These are phyloP conservation scores for Phyllosticta citribraziliensis DNA, from an alignment of 2,329 filamentous ascomycete species.

Conservation along the genomic window DNA sequence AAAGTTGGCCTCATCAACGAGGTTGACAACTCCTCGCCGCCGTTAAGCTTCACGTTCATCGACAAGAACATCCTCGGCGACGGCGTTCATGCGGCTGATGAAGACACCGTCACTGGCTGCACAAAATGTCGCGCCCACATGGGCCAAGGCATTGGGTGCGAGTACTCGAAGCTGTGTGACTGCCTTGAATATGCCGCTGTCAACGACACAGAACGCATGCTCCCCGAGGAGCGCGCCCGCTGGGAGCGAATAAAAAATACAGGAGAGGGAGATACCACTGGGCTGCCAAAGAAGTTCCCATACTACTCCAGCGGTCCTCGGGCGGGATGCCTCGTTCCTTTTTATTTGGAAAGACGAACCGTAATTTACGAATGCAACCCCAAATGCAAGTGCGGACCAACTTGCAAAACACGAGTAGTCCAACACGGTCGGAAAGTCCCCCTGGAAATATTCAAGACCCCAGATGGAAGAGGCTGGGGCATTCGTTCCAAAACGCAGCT, in stretches of 20 bases:
- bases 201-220: slow-evolving; percentile 22
- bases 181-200: slow-evolving; percentile 57
- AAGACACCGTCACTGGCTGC: slow-evolving; percentile 60
- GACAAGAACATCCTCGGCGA: slow-evolving; percentile 48
- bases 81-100: slow-evolving; percentile 50
- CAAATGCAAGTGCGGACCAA: slow-evolving; percentile 53
- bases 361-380: slow-evolving; percentile 74
- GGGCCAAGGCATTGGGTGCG: slow-evolving; percentile 46
- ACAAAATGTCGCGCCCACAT: slow-evolving; percentile 47
- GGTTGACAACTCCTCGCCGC: slow-evolving; percentile 45
- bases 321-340: slow-evolving; percentile 25
- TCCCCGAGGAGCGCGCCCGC: not conserved
- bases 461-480: slow-evolving; percentile 62
- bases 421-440: slow-evolving; percentile 61
- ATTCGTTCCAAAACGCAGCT: slow-evolving; percentile 57
- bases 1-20: slow-evolving; percentile 55
- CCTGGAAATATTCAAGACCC: slow-evolving; percentile 68
- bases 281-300: slow-evolving; percentile 47
- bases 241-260: slow-evolving; percentile 15
- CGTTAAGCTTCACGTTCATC: slow-evolving; percentile 60
- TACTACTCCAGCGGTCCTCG: slow-evolving; percentile 41
- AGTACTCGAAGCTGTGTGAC: slow-evolving; percentile 52
- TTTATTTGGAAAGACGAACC: slow-evolving; percentile 33
- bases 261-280: slow-evolving; percentile 20
- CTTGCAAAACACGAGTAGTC: slow-evolving; percentile 67